Percentiles rank a stretch among this genome's conserved stretches.
Conservation (phyloP, 768 basidiomycete genomes). For the Austroboletus festivus region DNA sequence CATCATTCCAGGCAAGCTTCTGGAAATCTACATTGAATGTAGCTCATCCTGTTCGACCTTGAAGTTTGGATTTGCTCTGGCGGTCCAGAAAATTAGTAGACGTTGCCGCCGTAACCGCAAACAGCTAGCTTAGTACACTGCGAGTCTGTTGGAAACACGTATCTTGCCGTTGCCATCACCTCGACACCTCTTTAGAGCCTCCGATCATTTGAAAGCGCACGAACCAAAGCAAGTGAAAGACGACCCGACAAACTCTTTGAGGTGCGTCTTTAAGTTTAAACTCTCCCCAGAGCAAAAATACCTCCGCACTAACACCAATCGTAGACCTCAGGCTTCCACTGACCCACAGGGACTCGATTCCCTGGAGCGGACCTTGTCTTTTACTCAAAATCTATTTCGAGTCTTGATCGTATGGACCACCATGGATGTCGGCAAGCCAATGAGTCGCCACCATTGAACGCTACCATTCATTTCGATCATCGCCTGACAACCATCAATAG, state of each 20-base stretch:
- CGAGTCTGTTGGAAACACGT: not conserved
- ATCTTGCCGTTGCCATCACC: slow-evolving; percentile 1
- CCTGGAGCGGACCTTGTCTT: not conserved
- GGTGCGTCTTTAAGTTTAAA: not conserved
- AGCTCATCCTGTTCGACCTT: too few relatives aligned
- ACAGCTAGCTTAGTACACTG: not conserved
- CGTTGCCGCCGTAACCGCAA: slow-evolving; percentile 1
- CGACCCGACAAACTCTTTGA: too few relatives aligned
- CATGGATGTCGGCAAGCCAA: too few relatives aligned
- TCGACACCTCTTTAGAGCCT: too few relatives aligned
- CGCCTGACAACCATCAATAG: slow-evolving; percentile 23
- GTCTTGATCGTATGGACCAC: slow-evolving; percentile 4
- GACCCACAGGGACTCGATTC: too few relatives aligned
- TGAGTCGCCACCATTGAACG: not conserved
- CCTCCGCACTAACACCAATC: not conserved
- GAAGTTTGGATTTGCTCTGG: too few relatives aligned
- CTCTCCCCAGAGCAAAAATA: not conserved
- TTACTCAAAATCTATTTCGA: not conserved
- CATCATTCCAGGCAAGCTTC: too few relatives aligned
- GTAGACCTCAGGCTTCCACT: not conserved
- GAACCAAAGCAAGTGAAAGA: too few relatives aligned
- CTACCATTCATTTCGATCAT: slow-evolving; percentile 4
- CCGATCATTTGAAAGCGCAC: too few relatives aligned
- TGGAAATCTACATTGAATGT: too few relatives aligned
- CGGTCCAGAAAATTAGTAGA: too few relatives aligned